These are phyloP conservation scores for Oryza brachyantha DNA, from an alignment of 176 grass and related monocot genomes.

Conservation along the genomic window DNA sequence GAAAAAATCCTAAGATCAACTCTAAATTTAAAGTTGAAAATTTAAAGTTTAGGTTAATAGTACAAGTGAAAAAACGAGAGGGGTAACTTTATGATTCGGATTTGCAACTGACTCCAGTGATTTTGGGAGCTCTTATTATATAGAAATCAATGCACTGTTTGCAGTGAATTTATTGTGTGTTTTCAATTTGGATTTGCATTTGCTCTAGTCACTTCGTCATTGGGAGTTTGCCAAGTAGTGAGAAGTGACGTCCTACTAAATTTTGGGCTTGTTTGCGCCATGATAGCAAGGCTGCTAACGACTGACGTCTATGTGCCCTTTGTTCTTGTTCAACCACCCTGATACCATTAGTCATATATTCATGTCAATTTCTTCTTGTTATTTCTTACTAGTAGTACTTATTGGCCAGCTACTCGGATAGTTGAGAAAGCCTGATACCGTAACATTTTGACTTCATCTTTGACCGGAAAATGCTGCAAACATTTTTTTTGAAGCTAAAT, in stretches of 20 bases:
- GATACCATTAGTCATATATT: background rate
- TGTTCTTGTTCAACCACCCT: slow-evolving; percentile 25
- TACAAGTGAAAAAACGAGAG: too few species aligned
- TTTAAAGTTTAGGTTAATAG: too few species aligned
- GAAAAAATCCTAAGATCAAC: too few species aligned
- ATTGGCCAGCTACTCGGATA: background rate
- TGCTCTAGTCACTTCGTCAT: background rate
- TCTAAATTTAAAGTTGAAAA: too few species aligned
- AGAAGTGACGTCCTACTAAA: background rate
- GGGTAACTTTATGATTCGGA: too few species aligned
- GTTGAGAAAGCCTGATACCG: too few species aligned
- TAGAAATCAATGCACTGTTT: background rate
- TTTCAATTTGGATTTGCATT: background rate
- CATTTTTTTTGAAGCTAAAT: too few species aligned
- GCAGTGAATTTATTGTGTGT: background rate
- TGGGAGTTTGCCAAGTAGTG: background rate
- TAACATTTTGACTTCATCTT: too few species aligned
- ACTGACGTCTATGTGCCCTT: background rate
- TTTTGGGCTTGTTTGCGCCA: background rate
- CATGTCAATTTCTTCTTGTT: background rate
- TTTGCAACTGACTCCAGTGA: too few species aligned
- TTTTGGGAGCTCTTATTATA: background rate
- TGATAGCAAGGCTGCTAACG: background rate
- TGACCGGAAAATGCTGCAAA: too few species aligned
- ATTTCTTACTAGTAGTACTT: background rate